These are phyloP conservation scores for Scalesia atractyloides DNA, from an alignment of 129 eudicot species.

Conservation along the genomic window DNA sequence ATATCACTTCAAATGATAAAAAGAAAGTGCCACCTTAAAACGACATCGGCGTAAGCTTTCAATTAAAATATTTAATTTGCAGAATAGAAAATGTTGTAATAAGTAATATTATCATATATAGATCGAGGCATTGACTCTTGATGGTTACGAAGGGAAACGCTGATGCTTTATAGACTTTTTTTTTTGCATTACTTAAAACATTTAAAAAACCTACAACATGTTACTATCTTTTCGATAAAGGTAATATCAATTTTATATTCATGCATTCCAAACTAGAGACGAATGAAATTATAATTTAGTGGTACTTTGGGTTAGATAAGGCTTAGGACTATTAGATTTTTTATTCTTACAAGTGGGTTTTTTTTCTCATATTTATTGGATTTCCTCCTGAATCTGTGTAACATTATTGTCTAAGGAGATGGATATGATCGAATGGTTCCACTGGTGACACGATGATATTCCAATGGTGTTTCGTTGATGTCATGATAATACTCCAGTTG, in stretches of 20 bases:
- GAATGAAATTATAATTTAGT: too few relatives aligned
- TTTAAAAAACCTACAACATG: constrained; percentile 5
- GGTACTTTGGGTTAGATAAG: too few relatives aligned
- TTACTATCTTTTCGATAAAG: constrained; percentile 13
- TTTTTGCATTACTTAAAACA: neutral
- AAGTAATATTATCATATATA: neutral
- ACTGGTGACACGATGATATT: too few relatives aligned
- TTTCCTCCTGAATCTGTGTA: too few relatives aligned
- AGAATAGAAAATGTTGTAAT: neutral
- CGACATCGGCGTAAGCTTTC: neutral
- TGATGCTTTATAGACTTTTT: neutral
- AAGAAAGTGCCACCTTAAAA: neutral
- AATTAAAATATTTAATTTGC: neutral
- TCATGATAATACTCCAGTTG: too few relatives aligned
- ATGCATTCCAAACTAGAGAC: neutral
- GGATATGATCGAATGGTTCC: too few relatives aligned
- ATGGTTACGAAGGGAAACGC: constrained; percentile 25
- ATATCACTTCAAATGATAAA: neutral
- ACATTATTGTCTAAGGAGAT: too few relatives aligned
- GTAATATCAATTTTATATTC: neutral
- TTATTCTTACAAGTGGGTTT: too few relatives aligned
- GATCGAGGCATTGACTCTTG: constrained; percentile 26
- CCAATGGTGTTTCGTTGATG: too few relatives aligned
- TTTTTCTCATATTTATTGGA: too few relatives aligned
- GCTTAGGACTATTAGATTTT: too few relatives aligned